These are phyloP conservation scores for Patellifolia procumbens DNA, from an alignment of 179 eudicot species.

Conservation along the genomic window DNA sequence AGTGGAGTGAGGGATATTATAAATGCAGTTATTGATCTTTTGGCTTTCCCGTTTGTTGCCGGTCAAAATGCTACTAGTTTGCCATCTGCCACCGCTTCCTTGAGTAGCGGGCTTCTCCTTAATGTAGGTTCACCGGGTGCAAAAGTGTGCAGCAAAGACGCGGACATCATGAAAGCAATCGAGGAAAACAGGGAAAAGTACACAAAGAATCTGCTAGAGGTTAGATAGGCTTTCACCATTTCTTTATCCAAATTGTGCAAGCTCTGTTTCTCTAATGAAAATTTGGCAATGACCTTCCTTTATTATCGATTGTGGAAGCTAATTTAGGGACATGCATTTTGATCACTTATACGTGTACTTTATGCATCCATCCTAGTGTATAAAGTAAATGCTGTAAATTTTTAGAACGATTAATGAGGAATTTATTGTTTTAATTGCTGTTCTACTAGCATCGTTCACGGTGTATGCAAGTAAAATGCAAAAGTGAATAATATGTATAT, in stretches of 20 bases:
- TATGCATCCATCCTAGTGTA: not conserved
- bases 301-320: not conserved
- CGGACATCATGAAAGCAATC: slow-evolving; percentile 74
- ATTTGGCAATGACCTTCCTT: not conserved
- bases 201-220: slow-evolving; percentile 79
- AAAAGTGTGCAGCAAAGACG: slow-evolving; percentile 77
- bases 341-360: not conserved
- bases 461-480: not conserved
- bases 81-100: slow-evolving; percentile 90
- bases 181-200: slow-evolving; percentile 73
- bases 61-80: slow-evolving; percentile 68
- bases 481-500: slow-evolving; percentile 2
- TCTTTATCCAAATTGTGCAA: not conserved
- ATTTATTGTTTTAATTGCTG: not conserved
- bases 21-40: slow-evolving; percentile 79
- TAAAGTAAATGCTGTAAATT: not conserved
- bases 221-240: slow-evolving; percentile 31
- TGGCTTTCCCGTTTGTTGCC: slow-evolving; percentile 98
- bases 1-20: slow-evolving; percentile 64
- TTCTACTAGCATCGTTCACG: not conserved
- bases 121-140: slow-evolving; percentile 93
- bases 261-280: not conserved
- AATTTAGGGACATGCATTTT: not conserved
- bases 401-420: not conserved
- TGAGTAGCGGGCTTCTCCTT: slow-evolving; percentile 81